These are phyloP conservation scores for Yamadazyma spencermartinsiae DNA, from an alignment of 1,139 yeast genomes.

Conservation along the genomic window DNA sequence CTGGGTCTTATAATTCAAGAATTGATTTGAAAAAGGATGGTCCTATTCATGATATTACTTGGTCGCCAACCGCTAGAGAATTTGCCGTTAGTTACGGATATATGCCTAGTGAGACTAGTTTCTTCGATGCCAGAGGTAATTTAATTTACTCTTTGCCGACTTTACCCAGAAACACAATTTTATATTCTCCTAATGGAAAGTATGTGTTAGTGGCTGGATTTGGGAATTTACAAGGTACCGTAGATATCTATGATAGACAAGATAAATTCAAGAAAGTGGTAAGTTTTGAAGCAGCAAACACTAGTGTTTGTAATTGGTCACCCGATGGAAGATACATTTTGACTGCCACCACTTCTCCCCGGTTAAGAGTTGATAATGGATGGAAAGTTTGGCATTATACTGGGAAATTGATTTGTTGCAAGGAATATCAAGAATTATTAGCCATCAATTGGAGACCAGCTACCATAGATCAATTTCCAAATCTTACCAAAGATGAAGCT, in stretches of 20 bases:
- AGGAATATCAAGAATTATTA: slow-evolving; percentile 79
- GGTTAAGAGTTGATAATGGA: slow-evolving; percentile 96
- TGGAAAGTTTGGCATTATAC: slow-evolving; percentile 90
- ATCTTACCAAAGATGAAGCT: slow-evolving; percentile 48
- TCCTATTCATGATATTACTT: slow-evolving; percentile 94
- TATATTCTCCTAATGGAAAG: slow-evolving; percentile 92
- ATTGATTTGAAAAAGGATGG: slow-evolving; percentile 89
- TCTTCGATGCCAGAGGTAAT: slow-evolving; percentile 94
- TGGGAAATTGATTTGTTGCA: slow-evolving; percentile 76
- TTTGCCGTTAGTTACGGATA: slow-evolving; percentile 96
- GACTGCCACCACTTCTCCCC: slow-evolving; percentile 96
- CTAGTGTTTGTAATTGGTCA: slow-evolving; percentile 95
- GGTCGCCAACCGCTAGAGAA: slow-evolving; percentile 97
- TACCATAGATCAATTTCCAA: slow-evolving; percentile 58
- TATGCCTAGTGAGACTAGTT: slow-evolving; percentile 96
- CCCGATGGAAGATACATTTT: slow-evolving; percentile 95
- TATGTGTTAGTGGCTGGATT: slow-evolving; percentile 94
- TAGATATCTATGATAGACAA: slow-evolving; percentile 92
- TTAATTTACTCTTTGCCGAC: slow-evolving; percentile 80
- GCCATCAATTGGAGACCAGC: slow-evolving; percentile 90
- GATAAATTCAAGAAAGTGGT: slow-evolving; percentile 78
- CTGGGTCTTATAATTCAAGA: slow-evolving; percentile 89
- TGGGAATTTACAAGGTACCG: slow-evolving; percentile 96
- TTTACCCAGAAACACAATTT: slow-evolving; percentile 85
- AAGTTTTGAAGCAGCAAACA: slow-evolving; percentile 87